Evolutionary conservation across 768 basidiomycete species (phyloP), one percentile per base, ranked within the genome.

Genomic region (Imleria badia): DNA sequence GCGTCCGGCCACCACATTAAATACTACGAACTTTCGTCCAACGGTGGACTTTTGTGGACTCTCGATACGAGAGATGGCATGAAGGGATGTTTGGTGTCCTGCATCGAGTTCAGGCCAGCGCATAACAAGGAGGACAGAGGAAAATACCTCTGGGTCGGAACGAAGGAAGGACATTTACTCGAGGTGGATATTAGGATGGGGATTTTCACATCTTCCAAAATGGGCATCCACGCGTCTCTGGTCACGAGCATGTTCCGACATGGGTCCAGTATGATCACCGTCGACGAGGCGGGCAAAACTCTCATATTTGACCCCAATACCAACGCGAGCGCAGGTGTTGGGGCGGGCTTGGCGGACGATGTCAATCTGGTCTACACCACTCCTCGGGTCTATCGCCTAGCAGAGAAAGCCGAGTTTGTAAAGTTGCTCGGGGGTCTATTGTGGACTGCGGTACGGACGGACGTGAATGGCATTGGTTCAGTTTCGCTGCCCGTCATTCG

Each of bases 221-320:
- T 78, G 34, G 75, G 77, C 13, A 82, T 81, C 0, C 95, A 97
- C 64, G 63, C 82, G 0, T 78, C 84, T 51, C 71, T 86, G 1
- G 78, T 98, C 51, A 80, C 80, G 1, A 76, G 84, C 59, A 88
- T 98, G 30, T 87, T 91, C 68, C 80, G 91, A n/a, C 72, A 87
- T 58, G 82, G 80, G 3, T 70, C 78, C 4, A 75, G 76, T 26
- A 90, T 98, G 86, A 70, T 96, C 54, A 84, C 88, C 0, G 68
- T 95, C 12, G 95, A 98, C 67, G 95, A 96, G 41, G 75, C 71
- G 2, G 95, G 96, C 11, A 98, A 98, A 70, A 76, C 82, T 3
- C 77, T 91, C 10, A 77, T 94, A 4, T 98, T 88, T 72, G 71
- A 78, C 14, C 81, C 86, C 2, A 76, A 75, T 12, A 20, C 26